Evolutionary conservation across 2,329 filamentous ascomycete genomes (phyloP).

Genomic region (Colletotrichum melonis): DNA sequence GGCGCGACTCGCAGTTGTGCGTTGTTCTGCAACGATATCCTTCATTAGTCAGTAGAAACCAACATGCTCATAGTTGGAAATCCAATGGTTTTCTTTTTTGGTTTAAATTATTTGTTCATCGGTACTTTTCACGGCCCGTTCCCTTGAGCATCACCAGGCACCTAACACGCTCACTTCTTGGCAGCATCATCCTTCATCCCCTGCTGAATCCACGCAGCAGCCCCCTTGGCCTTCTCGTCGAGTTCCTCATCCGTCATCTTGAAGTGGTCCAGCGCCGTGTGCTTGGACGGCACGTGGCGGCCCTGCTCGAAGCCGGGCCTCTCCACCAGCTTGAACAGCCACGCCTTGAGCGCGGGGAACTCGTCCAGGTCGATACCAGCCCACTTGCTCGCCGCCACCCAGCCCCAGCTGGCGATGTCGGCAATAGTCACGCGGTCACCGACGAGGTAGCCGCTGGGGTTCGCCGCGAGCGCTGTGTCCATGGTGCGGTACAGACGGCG

Average conservation of each 20-base stretch:
- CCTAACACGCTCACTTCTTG: constrained; percentile 50
- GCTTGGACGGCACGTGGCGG: constrained; percentile 74
- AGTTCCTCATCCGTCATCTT: constrained; percentile 62
- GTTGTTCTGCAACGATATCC: too few relatives aligned
- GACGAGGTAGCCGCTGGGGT: constrained; percentile 68
- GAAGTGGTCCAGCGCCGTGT: constrained; percentile 67
- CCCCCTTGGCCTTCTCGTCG: constrained; percentile 64
- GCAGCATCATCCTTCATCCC: constrained; percentile 75
- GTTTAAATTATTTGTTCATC: background rate
- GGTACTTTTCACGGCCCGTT: background rate
- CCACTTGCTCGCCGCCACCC: constrained; percentile 68
- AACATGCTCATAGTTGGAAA: too few relatives aligned
- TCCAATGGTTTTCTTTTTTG: background rate
- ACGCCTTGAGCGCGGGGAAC: constrained; percentile 81
- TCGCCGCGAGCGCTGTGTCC: constrained; percentile 74
- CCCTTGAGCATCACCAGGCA: too few relatives aligned
- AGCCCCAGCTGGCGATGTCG: constrained; percentile 85
- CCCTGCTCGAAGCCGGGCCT: constrained; percentile 82
- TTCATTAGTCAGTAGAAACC: too few relatives aligned
- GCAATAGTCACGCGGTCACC: constrained; percentile 79
- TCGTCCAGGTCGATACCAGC: constrained; percentile 71
- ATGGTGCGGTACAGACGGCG: constrained; percentile 84
- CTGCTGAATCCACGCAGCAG: constrained; percentile 71
- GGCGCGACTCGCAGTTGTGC: too few relatives aligned
- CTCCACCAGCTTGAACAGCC: constrained; percentile 77